Conservation (phyloP, 2,329 filamentous ascomycete species). For the Colletotrichum sp. region DNA sequence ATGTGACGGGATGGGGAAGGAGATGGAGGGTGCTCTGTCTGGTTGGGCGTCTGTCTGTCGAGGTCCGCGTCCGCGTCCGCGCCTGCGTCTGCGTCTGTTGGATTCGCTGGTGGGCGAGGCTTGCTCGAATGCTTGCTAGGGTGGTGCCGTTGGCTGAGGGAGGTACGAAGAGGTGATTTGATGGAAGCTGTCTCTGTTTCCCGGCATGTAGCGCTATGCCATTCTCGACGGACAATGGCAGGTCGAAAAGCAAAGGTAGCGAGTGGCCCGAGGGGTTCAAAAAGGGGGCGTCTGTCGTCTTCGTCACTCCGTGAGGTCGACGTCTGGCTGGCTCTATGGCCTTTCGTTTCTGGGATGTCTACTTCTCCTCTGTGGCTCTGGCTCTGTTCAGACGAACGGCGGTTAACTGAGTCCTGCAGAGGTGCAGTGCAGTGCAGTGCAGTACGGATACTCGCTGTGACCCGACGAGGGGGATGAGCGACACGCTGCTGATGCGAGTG, state of each 20-base stretch:
- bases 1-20: neutral
- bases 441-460: neutral
- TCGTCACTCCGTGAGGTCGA: neutral
- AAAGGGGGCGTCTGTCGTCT: neutral
- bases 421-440: neutral
- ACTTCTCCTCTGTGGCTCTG: neutral
- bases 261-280: neutral
- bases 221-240: conserved; percentile 9
- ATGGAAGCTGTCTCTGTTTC: conserved; percentile 1
- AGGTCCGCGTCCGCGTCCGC: neutral
- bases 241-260: neutral
- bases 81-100: neutral
- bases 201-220: conserved; percentile 16
- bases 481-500: neutral
- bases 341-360: neutral
- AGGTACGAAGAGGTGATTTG: neutral
- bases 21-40: neutral
- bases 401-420: neutral
- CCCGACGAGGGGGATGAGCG: conserved; percentile 1
- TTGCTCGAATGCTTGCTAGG: neutral
- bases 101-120: neutral
- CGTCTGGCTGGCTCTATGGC: neutral
- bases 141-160: conserved; percentile 4
- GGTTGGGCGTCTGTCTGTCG: neutral
- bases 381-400: conserved; percentile 17